phyloP scores from a whole-genome alignment of 306 rosid genomes.

The Carpinus fangiana region DNA sequence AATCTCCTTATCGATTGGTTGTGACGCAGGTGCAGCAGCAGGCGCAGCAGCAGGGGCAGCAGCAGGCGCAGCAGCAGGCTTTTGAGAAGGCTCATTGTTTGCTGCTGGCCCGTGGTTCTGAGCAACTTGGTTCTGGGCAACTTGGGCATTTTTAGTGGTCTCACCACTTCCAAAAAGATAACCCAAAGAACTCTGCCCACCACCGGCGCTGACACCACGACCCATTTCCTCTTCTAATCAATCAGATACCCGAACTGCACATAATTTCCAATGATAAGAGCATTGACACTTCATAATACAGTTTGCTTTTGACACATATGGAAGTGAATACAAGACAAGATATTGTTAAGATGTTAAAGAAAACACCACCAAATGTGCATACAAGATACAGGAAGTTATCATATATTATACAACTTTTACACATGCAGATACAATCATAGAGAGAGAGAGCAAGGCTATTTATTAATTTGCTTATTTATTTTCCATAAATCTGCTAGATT shows the following conservation, averaged over 20 bases:
- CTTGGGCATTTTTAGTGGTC: constrained; percentile 22
- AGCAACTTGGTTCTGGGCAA: constrained; percentile 7
- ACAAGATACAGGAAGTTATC: background rate
- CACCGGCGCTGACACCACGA: constrained; percentile 81
- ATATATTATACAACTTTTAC: background rate
- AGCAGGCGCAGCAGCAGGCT: constrained; percentile 25
- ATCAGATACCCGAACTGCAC: background rate
- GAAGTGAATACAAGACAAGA: background rate
- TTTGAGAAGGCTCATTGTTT: constrained; percentile 30
- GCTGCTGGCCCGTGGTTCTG: constrained; percentile 31
- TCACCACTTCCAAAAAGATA: constrained; percentile 80
- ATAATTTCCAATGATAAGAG: background rate
- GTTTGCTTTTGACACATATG: background rate
- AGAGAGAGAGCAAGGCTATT: background rate
- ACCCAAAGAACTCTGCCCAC: constrained; percentile 85
- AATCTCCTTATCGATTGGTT: constrained; percentile 41
- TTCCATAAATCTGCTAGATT: background rate
- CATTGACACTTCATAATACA: background rate
- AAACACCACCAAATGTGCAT: background rate
- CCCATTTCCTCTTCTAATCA: constrained; percentile 49
- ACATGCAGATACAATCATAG: background rate
- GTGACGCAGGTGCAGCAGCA: constrained; percentile 27
- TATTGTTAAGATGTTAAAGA: background rate
- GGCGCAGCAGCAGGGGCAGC: too few species aligned
- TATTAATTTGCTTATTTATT: background rate